Evolutionary conservation across 352 stramenopile species (phyloP), one percentile per base, ranked within the genome.

Genomic region (Plasmopara muralis): DNA sequence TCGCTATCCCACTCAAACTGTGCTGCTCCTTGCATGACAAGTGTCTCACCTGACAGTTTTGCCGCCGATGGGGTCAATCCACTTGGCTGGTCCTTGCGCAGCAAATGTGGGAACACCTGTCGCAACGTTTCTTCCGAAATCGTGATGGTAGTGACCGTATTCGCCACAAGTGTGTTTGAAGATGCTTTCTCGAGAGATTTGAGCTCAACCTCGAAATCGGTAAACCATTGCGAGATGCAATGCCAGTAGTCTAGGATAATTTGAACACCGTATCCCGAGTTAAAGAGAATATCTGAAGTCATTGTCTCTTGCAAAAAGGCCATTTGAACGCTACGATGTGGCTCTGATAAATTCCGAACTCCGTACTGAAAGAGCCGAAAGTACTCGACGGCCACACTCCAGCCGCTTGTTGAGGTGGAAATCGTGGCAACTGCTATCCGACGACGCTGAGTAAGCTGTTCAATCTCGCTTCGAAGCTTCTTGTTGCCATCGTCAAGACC

Each of bases 281-380:
- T 63, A 33, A 47, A 55, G 4, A 43, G 4, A 13, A 63, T 42
- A 18, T 50, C 56, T 4, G 38, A 13, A 3, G 31, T 15, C 57
- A 64, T 56, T 0, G 35, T 25, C 3, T 9, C n/a, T 3, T 10
- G 25, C 6, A 64, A 40, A 16, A 64, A 64, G 5, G 47, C 40
- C 4, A 37, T 18, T 25, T 61, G 54, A 14, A 41, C 14, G 13
- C 15, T 9, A 4, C 10, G 18, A n/a, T 30, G 16, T 8, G 20
- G 1, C 16, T 28, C 41, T 20, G 43, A 29, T 5, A 29, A 42
- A 9, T 43, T 34, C 0, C 20, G 43, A 3, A 54, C 16, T 9
- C 55, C 55, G 25, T 43, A 50, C 13, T 47, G 55, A 9, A 58
- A 63, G 6, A 58, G 43, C 6, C 49, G 55, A 35, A 54, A 63